Evolutionary conservation across 805 yeast genomes (phyloP).

Genomic region (Starmerella stigmatis): DNA sequence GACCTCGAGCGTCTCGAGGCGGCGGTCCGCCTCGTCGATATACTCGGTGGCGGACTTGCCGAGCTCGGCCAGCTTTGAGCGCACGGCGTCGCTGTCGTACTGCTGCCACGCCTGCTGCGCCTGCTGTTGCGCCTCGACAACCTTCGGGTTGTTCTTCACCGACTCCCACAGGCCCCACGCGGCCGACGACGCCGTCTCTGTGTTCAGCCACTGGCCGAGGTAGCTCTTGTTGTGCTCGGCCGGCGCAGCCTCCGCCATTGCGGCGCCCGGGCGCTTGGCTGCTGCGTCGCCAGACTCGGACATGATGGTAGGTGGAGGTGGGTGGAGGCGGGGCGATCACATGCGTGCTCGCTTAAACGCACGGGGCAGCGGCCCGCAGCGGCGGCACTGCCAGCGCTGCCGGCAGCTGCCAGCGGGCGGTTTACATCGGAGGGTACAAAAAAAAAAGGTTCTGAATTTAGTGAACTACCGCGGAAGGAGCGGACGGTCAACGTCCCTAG

Average conservation of each 20-base stretch:
- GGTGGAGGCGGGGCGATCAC: constrained; percentile 1
- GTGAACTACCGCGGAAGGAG: no score
- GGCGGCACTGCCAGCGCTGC: no score
- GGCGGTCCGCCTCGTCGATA: constrained; percentile 62
- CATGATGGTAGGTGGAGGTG: no score
- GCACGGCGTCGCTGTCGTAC: constrained; percentile 19
- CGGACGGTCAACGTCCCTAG: no score
- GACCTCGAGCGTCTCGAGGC: constrained; percentile 62
- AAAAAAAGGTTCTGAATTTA: no score
- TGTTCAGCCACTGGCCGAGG: constrained; percentile 7
- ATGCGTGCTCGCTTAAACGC: neutral
- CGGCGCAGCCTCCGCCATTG: neutral
- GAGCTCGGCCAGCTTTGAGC: constrained; percentile 29
- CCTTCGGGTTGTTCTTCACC: constrained; percentile 12
- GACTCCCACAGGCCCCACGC: constrained; percentile 19
- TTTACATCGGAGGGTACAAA: no score
- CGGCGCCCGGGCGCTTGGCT: neutral
- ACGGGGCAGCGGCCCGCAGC: no score
- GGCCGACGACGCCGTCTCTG: constrained; percentile 5
- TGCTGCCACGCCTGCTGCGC: constrained; percentile 8
- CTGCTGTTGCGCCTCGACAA: constrained; percentile 8
- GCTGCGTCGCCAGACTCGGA: constrained; percentile 3
- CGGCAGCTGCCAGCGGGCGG: no score
- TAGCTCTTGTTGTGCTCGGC: neutral
- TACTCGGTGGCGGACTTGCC: constrained; percentile 46